Base-by-base conservation (phyloP, 768 basidiomycete genomes). In the Termitomyces sp. region DNA sequence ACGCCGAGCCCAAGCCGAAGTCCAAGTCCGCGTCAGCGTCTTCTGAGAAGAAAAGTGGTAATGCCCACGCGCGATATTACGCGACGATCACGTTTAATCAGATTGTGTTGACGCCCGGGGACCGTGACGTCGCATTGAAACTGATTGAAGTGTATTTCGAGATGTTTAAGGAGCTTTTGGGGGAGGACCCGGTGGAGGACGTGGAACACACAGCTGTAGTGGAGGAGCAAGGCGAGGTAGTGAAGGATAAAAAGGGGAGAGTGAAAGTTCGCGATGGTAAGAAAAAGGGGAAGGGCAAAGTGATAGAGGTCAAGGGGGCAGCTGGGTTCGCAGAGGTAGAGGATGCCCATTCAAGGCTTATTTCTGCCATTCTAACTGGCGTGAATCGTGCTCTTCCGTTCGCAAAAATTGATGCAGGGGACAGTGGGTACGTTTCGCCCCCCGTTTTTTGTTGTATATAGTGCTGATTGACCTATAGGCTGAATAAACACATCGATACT, bases 311-410 rank as follows among this genome's bases (percentile, higher is more conserved):
- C 1, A 78, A 76, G 57, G 83, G 83, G 5, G 85, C 83, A 2
- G 85, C 83, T 54, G 87, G 85, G 6, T 88, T 90, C 59, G 72
- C 79, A 14, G 89, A 91, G 64, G 81, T 90, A 13, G 88, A 92
- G 61, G 90, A 94, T 62, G 76, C 79, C 8, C 84, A 93, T 61
- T 90, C 90, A 49, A 90, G 85, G 66, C 74, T 97, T 46, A 80
- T 97, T 40, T 91, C 94, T 14, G 95, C 94, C 2, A 86, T 98
- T 35, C 72, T 99, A 58, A 95, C 93, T 0, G 96, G 96, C 32
- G 87, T 98, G 41, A 98, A 98, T 66, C 91, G 97, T 18, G 95
- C 96, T 2, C 70, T 98, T 56, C 97, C 97, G 0, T 98, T 92
- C 66, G 92, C 94, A 3, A 88, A 87, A 65, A 76, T 95, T 28